Evolutionary conservation across 1,139 yeast genomes (phyloP), one percentile per base, ranked within the genome.

Genomic region (Wickerhamiella pararugosa): DNA sequence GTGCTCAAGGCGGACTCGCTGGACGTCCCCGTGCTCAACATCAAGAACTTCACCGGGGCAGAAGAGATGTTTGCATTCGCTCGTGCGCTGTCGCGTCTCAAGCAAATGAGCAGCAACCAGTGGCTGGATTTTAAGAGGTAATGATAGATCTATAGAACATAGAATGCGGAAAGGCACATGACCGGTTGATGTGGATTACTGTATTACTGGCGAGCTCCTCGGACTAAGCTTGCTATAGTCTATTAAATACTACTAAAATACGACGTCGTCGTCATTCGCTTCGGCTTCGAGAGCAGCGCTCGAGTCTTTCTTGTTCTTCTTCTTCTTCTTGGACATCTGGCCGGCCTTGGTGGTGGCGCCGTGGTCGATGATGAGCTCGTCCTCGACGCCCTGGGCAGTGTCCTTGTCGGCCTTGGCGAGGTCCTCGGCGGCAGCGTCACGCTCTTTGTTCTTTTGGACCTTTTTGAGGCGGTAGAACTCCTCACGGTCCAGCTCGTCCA

Each of bases 21-120:
- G 28, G 68, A 68, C 8, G 71, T 75, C 47, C 40, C 30, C 34
- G 33, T 39, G 10, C 37, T 44, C 15, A 43, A 43, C 26, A 32
- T 39, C 26, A 34, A 80, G 31, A 75, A 84, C 75, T 87, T 90
- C 63, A 81, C 80, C 37, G 64, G 80, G 5, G 97, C 86, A 58
- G 98, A 90, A 60, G 98, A 90, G 62, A 73, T 79, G 60, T 90
- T 90, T 66, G 98, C 98, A 10, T 90, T 87, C 67, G 94, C 96
- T 1, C 71, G 98, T 56, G 96, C 97, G 0, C 67, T 90, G 49
- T 79, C 92, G 51, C 73, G 98, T 58, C 67, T 90, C 51, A 72
- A 90, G 41, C 97, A 90, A 54, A 90, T 90, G 96, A 79, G 94
- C 52, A 80, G 94, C 5, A 78, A 78, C 36, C 94, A 81, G 43